These are phyloP conservation scores for Epichloe amarillans DNA, from an alignment of 2,329 filamentous ascomycete species.

Conservation along the genomic window DNA sequence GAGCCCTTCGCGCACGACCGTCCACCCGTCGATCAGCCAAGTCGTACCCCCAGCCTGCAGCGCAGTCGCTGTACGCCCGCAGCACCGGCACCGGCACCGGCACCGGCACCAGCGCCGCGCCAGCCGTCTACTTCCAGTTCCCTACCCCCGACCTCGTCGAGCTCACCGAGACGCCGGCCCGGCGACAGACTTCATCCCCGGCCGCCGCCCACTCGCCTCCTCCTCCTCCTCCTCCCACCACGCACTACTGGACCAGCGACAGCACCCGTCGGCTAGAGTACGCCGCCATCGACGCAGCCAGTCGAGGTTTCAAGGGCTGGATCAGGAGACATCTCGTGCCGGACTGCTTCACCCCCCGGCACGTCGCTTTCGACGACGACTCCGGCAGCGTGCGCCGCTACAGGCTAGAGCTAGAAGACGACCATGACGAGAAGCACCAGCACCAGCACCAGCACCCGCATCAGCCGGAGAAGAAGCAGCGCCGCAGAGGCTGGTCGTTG, in stretches of 20 bases:
- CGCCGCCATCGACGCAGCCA: conserved; percentile 51
- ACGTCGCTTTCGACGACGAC: conserved; percentile 47
- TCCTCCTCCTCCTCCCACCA: conserved; percentile 38
- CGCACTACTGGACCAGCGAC: conserved; percentile 56
- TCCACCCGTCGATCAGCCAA: conserved; percentile 27
- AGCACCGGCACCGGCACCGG: conserved; percentile 9
- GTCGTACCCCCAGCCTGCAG: conserved; percentile 19
- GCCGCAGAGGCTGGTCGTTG: conserved; percentile 17
- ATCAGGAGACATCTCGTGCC: conserved; percentile 43
- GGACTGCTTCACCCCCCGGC: conserved; percentile 43
- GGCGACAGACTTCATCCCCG: neutral
- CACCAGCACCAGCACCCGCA: conserved; percentile 3
- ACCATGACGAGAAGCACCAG: conserved; percentile 17
- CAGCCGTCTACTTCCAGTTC: conserved; percentile 35
- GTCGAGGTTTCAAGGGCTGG: conserved; percentile 47
- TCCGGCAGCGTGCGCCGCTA: conserved; percentile 50
- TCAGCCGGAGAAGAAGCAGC: conserved; percentile 2
- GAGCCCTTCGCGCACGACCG: conserved; percentile 24
- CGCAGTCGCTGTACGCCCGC: conserved; percentile 21
- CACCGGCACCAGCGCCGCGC: conserved; percentile 13
- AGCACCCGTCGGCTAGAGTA: conserved; percentile 50
- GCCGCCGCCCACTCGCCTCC: conserved; percentile 23
- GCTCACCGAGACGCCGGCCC: conserved; percentile 7
- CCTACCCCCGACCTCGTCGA: conserved; percentile 28
- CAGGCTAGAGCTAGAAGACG: conserved; percentile 41